phyloP scores from a whole-genome alignment of 768 basidiomycete genomes.

The Asterophora lycoperdoides region DNA sequence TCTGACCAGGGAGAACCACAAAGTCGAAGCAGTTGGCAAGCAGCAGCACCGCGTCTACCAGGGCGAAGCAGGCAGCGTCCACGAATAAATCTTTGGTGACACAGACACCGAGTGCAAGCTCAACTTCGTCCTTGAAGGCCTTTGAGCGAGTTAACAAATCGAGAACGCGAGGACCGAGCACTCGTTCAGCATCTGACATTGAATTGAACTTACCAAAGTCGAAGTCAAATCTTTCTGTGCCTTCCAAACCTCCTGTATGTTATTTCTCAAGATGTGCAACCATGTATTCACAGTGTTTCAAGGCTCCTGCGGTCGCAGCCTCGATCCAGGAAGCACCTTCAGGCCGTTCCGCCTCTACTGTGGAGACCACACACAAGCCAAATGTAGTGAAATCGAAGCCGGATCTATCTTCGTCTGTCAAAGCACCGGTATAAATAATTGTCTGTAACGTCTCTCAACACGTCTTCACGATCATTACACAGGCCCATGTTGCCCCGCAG shows the following conservation, averaged over 20 bases:
- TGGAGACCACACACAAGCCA: not conserved
- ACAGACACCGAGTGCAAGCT: not conserved
- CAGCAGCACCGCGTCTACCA: constrained; percentile 9
- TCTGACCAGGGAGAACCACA: constrained; percentile 23
- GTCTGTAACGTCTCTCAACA: not conserved
- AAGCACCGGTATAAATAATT: constrained; percentile 4
- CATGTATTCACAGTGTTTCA: too few species aligned
- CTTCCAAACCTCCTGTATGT: constrained; percentile 1
- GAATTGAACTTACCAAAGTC: not conserved
- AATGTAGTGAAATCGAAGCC: not conserved
- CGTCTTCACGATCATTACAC: not conserved
- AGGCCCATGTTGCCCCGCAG: constrained; percentile 8
- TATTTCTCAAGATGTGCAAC: not conserved
- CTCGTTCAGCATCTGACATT: too few species aligned
- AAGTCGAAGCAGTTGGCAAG: constrained; percentile 19
- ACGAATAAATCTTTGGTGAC: not conserved
- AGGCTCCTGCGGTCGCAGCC: too few species aligned
- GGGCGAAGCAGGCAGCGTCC: constrained; percentile 14
- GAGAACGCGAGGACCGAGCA: too few species aligned
- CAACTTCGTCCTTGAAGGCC: not conserved
- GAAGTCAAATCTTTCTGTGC: not conserved
- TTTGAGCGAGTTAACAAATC: too few species aligned
- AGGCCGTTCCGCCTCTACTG: too few species aligned
- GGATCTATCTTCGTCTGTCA: not conserved
- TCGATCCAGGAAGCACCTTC: too few species aligned